These are phyloP conservation scores for Euphorbia lathyris DNA, from an alignment of 345 rosid genomes.

Conservation along the genomic window DNA sequence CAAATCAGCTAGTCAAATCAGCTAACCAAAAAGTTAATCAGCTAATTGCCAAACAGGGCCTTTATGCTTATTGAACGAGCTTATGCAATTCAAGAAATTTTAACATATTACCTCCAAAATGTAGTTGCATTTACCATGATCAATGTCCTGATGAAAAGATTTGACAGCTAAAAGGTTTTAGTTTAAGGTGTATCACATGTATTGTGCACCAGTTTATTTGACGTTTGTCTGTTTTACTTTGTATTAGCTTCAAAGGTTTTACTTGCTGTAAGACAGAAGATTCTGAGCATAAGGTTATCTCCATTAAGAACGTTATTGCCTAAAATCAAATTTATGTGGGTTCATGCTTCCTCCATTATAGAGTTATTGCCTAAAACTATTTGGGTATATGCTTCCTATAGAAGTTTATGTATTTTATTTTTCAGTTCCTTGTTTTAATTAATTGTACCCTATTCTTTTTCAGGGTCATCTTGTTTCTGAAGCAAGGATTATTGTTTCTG, in stretches of 20 bases:
- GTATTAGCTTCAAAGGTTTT: constrained; percentile 5
- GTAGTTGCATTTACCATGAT: neutral
- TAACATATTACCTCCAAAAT: constrained; percentile 7
- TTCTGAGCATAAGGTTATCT: neutral
- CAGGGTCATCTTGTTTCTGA: constrained; percentile 28
- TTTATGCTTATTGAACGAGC: neutral
- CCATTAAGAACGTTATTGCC: constrained; percentile 8
- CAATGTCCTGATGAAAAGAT: neutral
- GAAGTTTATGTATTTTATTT: neutral
- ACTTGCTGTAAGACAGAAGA: neutral
- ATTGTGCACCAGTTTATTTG: neutral
- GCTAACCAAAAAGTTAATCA: too few species aligned
- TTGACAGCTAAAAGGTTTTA: neutral
- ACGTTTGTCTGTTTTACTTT: neutral
- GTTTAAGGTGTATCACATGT: constrained; percentile 4
- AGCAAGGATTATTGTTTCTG: constrained; percentile 16
- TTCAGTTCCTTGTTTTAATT: constrained; percentile 4
- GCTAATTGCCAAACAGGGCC: too few species aligned
- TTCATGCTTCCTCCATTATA: constrained; percentile 6
- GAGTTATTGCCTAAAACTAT: constrained; percentile 14
- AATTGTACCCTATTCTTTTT: constrained; percentile 24
- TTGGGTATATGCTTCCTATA: constrained; percentile 7
- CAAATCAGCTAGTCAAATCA: too few species aligned
- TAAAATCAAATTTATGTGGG: constrained; percentile 9
- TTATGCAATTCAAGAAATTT: neutral